Percentiles rank a stretch among this genome's conserved stretches.
These are phyloP conservation scores for Cytospora piceae DNA, from an alignment of 2,329 filamentous ascomycete genomes.

Conservation along the genomic window DNA sequence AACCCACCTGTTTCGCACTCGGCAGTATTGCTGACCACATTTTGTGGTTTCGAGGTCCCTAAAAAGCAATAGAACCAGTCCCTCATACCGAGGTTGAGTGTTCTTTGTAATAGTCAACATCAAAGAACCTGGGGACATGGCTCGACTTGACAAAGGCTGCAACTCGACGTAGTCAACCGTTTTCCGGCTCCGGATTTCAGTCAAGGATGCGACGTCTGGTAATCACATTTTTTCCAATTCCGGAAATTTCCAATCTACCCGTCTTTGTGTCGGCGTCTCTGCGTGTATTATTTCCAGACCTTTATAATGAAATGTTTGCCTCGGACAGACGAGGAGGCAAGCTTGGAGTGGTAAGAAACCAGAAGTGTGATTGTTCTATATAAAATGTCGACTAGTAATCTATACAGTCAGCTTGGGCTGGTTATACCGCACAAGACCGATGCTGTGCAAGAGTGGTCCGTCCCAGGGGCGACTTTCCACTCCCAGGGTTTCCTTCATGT, in stretches of 20 bases:
- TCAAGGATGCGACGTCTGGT: neutral
- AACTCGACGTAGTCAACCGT: neutral
- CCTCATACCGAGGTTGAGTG: neutral
- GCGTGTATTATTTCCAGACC: neutral
- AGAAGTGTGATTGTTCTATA: neutral
- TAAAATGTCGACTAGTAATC: neutral
- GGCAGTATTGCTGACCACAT: too few relatives aligned
- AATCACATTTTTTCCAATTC: neutral
- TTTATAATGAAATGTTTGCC: neutral
- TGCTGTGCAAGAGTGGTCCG: neutral
- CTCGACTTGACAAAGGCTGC: neutral
- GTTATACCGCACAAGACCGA: neutral
- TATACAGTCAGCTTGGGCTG: neutral
- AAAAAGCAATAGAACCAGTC: neutral
- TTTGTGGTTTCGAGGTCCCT: too few relatives aligned
- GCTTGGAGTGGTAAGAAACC: accelerated
- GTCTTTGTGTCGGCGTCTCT: neutral
- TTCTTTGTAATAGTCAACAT: neutral
- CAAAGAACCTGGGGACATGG: neutral
- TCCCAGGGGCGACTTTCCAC: neutral
- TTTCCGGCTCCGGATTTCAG: neutral
- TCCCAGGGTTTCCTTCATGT: neutral
- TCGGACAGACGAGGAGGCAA: accelerated
- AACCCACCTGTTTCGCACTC: too few relatives aligned
- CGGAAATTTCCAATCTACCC: neutral